Base-by-base conservation (phyloP, 169 alveolate genomes). In the Plasmodium coatneyi region DNA sequence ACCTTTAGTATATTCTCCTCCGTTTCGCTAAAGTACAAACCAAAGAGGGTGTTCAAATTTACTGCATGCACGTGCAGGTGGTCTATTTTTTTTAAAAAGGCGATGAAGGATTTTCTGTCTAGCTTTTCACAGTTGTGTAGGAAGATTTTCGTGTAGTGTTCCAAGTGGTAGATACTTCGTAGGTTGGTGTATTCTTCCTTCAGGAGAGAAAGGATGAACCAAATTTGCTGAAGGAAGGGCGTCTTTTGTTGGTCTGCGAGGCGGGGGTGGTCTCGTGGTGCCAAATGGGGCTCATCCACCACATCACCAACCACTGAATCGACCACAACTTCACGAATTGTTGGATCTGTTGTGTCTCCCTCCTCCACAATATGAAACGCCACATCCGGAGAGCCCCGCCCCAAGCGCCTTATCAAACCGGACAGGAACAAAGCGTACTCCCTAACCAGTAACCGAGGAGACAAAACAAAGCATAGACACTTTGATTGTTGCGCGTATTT, bases 1-100 rank as follows among this genome's bases (percentile, higher is more conserved):
- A 89, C 90, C 9, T 80, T 78, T 79, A 80, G 22, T 56, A 89
- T 89, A 49, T 89, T 89, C 46, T 52, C 25, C 41, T 89, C 94
- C 49, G 94, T 89, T 56, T 89, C 86, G 76, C 89, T 89, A 49
- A 89, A 78, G 41, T 89, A 89, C 71, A 72, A 36, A 43, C 94
- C 94, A 89, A 89, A 89, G 36, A 89, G 43, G 16, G 94, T 89
- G 66, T 89, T 89, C 30, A 89, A 28, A 36, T 89, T 89, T 79
- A 89, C 52, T 16, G 72, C 39, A 80, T 79, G 52, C 22, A 66
- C 81, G 54, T 80, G 56, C 39, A 89, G 81, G 52, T 89, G 30
- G 30, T 39, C 28, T 41, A 79, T 60, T 5, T 16, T 56, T 46
- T 79, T 78, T 22, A 89, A 36, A 70, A 60, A 80, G 19, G 66